Evolutionary conservation across 2,329 filamentous ascomycete genomes (phyloP), one percentile per base, ranked within the genome.

Genomic region (Cercospora janseana): DNA sequence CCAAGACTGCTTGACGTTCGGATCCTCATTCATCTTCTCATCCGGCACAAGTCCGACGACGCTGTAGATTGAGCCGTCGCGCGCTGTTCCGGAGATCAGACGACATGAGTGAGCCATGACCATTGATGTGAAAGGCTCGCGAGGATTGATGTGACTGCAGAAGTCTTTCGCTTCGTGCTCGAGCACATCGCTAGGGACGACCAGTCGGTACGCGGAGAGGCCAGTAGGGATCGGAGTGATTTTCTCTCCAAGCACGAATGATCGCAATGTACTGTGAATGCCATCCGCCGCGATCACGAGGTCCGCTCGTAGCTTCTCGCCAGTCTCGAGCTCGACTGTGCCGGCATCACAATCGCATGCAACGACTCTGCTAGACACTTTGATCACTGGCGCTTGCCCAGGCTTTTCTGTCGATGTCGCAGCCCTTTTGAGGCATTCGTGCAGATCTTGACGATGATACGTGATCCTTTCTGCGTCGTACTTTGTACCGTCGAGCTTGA

Each of bases 61-160:
- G 28, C 73, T 70, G 52, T 71, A 75, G 0, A 76, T 55, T 3
- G 67, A 61, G 0, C 69, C 70, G 10, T 69, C 60, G 4, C 74
- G 61, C 1, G 69, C 72, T 1, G 74, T 74, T 2, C 73, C 74
- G 71, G 76, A 75, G 27, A 77, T 69, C n/a, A 63, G 29, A 4
- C 61, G 54, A 27, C 55, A 57, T 21, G 71, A 64, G 23, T 74
- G 69, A 0, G 68, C 73, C 49, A 76, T 62, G 2, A 77, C 62
- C 74, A 77, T 76, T 1, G 71, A 72, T 2, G 74, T 77, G 43
- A 65, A 67, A 1, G 71, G 64, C 4, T 69, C 61, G 10, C 59
- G 51, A n/a, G 70, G 69, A 12, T 72, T 47, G 23, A 70, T 54
- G 31, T 52, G 46, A 15, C 16, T 18, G 42, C 52, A 68, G 4